Percentiles rank a stretch among this genome's conserved stretches.
These are phyloP conservation scores for Trichoderma cornu-damae DNA, from an alignment of 2,329 filamentous ascomycete genomes.

Conservation along the genomic window DNA sequence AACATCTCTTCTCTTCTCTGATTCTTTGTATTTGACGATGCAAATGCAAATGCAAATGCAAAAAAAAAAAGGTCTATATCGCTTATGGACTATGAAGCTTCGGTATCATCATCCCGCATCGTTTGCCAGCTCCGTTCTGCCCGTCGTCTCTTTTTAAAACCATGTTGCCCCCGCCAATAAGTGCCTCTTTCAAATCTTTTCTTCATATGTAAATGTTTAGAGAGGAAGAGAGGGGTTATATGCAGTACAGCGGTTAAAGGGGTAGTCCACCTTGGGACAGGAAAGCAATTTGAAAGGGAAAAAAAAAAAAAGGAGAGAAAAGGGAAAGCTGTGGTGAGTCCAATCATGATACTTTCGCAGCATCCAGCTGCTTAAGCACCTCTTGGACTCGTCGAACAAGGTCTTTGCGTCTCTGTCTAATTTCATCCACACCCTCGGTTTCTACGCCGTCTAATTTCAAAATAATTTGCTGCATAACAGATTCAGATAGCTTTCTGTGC, in stretches of 20 bases:
- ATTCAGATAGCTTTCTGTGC: constrained; percentile 70
- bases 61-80: constrained; percentile 7
- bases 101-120: not conserved
- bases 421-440: constrained; percentile 61
- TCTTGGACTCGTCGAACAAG: constrained; percentile 67
- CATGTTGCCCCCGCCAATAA: not conserved
- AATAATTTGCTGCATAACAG: constrained; percentile 68
- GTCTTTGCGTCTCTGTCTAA: constrained; percentile 62
- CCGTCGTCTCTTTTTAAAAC: constrained; percentile 8
- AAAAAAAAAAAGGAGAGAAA: not conserved
- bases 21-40: not conserved
- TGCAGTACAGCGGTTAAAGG: not conserved
- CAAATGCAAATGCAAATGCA: constrained; percentile 1
- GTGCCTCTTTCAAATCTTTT: not conserved
- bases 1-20: constrained; percentile 6
- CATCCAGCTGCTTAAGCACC: constrained; percentile 61
- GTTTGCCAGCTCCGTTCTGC: constrained; percentile 1
- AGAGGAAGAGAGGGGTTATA: not conserved
- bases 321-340: not conserved
- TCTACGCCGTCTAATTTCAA: constrained; percentile 75
- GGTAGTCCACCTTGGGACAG: not conserved
- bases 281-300: not conserved
- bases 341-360: constrained; percentile 27
- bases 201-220: not conserved
- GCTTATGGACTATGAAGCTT: constrained; percentile 9